A percentile compares a stretch with the other conserved stretches of the same genome.
These are phyloP conservation scores for Sicyos edulis DNA, from an alignment of 306 rosid species.

Conservation along the genomic window DNA sequence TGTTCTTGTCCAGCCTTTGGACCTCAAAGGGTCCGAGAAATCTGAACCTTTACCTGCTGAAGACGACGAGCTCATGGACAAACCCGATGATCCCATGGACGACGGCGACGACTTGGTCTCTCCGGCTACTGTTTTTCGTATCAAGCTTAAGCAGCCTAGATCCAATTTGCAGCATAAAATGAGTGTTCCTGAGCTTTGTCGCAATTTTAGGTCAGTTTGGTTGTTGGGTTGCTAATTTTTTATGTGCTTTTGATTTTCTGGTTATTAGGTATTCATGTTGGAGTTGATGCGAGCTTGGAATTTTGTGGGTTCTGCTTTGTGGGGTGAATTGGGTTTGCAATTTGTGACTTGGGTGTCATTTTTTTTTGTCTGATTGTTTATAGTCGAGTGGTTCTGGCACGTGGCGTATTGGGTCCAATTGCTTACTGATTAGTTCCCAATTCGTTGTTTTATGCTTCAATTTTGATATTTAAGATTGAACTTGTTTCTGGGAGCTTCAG, in stretches of 20 bases:
- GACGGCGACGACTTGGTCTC: constrained; percentile 48
- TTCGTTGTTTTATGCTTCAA: neutral
- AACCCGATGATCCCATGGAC: constrained; percentile 58
- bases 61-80: constrained; percentile 32
- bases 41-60: constrained; percentile 33
- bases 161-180: constrained; percentile 74
- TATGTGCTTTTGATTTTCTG: neutral
- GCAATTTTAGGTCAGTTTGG: constrained; percentile 68
- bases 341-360: neutral
- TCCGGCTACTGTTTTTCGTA: constrained; percentile 73
- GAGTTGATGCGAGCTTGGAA: neutral
- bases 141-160: constrained; percentile 60
- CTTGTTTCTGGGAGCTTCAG: constrained; percentile 1
- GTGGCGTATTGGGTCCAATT: neutral
- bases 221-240: neutral
- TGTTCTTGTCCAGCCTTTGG: constrained; percentile 48
- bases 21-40: constrained; percentile 35
- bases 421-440: neutral
- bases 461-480: constrained; percentile 8
- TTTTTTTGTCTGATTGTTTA: neutral
- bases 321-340: too few relatives aligned
- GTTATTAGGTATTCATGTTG: neutral
- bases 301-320: neutral
- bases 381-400: neutral
- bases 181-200: constrained; percentile 88